Evolutionary conservation across 2,329 filamentous ascomycete species (phyloP), one percentile per base, ranked within the genome.

Genomic region (Trichoderma pleuroti): DNA sequence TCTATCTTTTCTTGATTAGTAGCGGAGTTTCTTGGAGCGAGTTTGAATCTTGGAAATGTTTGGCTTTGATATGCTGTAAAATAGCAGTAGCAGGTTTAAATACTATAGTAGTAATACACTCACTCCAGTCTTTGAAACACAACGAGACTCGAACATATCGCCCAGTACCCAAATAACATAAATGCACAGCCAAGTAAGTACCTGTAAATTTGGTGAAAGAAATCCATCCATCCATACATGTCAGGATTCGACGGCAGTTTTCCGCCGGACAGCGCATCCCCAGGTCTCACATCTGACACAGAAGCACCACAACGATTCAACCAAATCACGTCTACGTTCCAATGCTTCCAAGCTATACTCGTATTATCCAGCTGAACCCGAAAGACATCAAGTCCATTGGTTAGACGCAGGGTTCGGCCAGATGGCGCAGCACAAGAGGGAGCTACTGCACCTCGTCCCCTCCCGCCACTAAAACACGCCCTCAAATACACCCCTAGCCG

Each of bases 381-480:
- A 52, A 24, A 24, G 46, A 52, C 21, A 52, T 52, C 7, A 52
- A 52, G 7, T 11, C 46, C 46, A 52, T 24, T 42, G 39, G 39
- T 42, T 42, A 9, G n/a, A 24, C 11, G 21, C 46, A 24, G 46
- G 46, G 46, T 12, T 52, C 11, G 39, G 39, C 39, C 39, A n/a
- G 39, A 42, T 42, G 39, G 39, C 39, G 39, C n/a, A 52, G 56
- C 66, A 46, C 21, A 52, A n/a, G 66, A 56, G 54, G 66, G 66
- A 46, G 28, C 66, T 68, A 68, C 66, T 68, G 66, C 66, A 60
- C 39, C 66, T 61, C 21, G 21, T 32, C 57, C 21, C 32, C 21
- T 61, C 57, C 57, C 57, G 57, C 57, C 57, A 39, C 62, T 36
- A 64, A 64, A 63, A 54, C n/a, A 62, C 6, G 30, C 26, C 32